Percentiles rank a stretch among this genome's conserved stretches.
phyloP scores from a whole-genome alignment of 2,329 filamentous ascomycete genomes.

The Colletotrichum chrysophilum region DNA sequence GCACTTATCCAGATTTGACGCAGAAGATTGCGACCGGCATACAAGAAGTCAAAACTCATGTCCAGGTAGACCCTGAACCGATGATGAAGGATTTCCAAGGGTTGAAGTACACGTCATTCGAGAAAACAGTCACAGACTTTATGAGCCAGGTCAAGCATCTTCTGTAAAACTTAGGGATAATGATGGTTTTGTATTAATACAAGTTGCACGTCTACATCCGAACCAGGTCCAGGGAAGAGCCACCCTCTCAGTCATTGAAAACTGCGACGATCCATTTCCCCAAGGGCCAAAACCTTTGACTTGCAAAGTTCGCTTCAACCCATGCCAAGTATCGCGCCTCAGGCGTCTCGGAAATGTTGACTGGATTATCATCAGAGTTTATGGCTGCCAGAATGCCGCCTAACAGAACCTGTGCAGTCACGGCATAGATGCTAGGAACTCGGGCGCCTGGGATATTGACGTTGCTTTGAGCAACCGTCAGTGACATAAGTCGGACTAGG shows the following conservation, averaged over 20 bases:
- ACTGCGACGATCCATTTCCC: neutral
- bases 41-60: neutral
- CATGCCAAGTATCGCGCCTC: neutral
- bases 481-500: neutral
- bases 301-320: neutral
- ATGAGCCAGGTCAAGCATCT: neutral
- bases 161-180: neutral
- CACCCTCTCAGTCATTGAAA: neutral
- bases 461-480: neutral
- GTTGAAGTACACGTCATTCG: neutral
- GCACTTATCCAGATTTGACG: neutral
- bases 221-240: neutral
- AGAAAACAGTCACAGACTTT: neutral
- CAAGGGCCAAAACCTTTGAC: neutral
- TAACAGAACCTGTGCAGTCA: neutral
- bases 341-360: neutral
- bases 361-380: neutral
- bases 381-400: neutral
- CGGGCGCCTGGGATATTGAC: neutral
- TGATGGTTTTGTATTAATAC: neutral
- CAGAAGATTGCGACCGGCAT: neutral
- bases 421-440: neutral
- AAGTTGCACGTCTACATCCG: neutral
- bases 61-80: neutral
- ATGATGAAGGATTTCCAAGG: neutral